Base-by-base conservation (phyloP, 2,329 filamentous ascomycete genomes). In the Venturiaceae sp. region DNA sequence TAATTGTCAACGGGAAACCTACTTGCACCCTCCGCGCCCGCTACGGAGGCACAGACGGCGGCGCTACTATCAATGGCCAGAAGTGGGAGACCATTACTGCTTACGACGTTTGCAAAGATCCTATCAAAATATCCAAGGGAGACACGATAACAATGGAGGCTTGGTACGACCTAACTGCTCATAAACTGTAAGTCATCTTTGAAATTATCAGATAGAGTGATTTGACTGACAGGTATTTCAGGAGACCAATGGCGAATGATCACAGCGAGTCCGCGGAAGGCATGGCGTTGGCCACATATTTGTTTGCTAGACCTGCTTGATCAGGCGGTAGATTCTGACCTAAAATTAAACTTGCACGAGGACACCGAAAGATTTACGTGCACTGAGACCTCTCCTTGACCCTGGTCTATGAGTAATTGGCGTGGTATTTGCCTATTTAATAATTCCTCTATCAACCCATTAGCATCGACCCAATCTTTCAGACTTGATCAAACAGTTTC, bases 61-160 rank as follows among this genome's bases (percentile, higher is more conserved):
- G 55, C 36, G 52, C 50, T 30, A 34, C 23, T n/a, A 30, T 59
- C 36, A 44, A 56, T 23, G 57, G 57, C 13, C 14, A 57, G 36
- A 34, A 46, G 28, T 59, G 57, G 57, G 57, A 59, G 36, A 59
- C 57, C 32, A 59, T 59, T 19, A 33, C 34, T 11, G 16, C 57
- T 5, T 59, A 59, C n/a, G 39, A 30, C 2, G 23, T 33, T 1
- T 59, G 57, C 23, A 4, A 21, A 23, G 36, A 58, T n/a, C 23
- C 57, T 11, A 56, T 59, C 19, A 32, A 55, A 16, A 3, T 59
- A 13, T 26, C 3, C 14, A 57, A 57, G 57, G 57, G 57, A 14
- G 57, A 59, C 23, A 41, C 11, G 7, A 21, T 59, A 1, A 59
- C 26, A 2, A 57, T 59, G 32, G 30, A 37, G n/a, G 32, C 57